Evolutionary conservation across 805 yeast genomes (phyloP), one percentile per base, ranked within the genome.

Genomic region (Metschnikowia lochheadii): DNA sequence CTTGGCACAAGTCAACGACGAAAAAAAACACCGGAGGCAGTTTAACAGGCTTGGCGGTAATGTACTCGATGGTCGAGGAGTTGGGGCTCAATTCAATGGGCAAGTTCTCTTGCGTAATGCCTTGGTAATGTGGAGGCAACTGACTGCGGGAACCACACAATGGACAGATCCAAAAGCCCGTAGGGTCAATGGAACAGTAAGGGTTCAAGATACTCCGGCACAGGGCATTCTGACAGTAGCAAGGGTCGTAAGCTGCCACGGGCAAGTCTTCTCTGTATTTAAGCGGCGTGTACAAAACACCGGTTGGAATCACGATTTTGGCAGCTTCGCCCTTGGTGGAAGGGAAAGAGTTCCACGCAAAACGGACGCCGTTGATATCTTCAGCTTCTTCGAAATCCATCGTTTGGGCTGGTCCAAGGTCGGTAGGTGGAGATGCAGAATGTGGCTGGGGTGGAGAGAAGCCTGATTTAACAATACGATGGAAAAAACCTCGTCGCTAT

Each of bases 271-370:
- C 86, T 57, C 87, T 81, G 51, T 81, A 82, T 62, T 89, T 83
- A 60, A 94, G 78, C 7, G 99, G 99, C n/a, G 97, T 91, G 75
- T 90, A 94, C 55, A 94, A 73, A 49, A 96, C 85, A 39, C 97
- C 96, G 35, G 94, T 84, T 11, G 99, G 99, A 32, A 94, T 91
- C 17, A 92, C 95, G 63, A 90, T 86, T 59, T 94, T 86, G 61
- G 85, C 84, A 17, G 96, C 94, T 68, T 94, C 98, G 39, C 83
- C 81, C 59, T 90, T 83, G 36, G 96, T 85, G 39, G 87, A 83
- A 29, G 99, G 99, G 62, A 92, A 84, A 39, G 88, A 85, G 73
- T 76, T 72, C 84, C 87, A 69, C 13, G 77, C 68, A 45, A 69
- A 70, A 50, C 78, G 72, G 37, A 73, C 69, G 26, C 78, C 78